Evolutionary conservation across 2,329 filamentous ascomycete genomes (phyloP), one percentile per base, ranked within the genome.

Genomic region (Aspergillus sp.): DNA sequence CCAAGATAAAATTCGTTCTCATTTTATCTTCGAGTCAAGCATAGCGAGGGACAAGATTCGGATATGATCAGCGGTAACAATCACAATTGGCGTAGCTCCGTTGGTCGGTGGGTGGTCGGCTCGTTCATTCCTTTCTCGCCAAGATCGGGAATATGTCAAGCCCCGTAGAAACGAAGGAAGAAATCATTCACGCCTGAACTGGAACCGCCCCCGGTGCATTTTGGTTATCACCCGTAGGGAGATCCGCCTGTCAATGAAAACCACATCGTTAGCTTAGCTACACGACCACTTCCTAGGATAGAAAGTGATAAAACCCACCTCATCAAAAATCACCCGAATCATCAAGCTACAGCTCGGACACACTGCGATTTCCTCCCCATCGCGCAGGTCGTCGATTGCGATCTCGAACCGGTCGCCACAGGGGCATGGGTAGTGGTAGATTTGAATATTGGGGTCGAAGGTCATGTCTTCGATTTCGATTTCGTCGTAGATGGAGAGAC

Each of bases 391-490:
- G 46, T 78, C 81, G 47, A 97, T 81, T 19, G 79, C 80, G 62
- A 93, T 96, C 73, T 96, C 87, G 73, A 98, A 98, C 50, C 87
- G 81, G 72, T 98, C 93, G 73, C 93, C 93, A 70, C 93, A 98
- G 1, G 93, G 93, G 67, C 93, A 98, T 9, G 93, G 93, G 67
- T 94, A 95, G 71, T 91, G 86, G 73, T 95, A 98, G 58, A 95
- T 84, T 67, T 95, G 85, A 36, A 89, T 78, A 3, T 77, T 76
- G 41, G 82, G 73, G 68, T 96, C 89, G 67, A 81, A 96, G 61
- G 86, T 93, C 89, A 96, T 94, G 71, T 98, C 93, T 69, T 97
- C 91, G 73, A 97, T 96, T 68, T 97, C 91, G 69, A 97, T 91
- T 70, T 96, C 91, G 63, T 97, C 91, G 75, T 96, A 97, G 66